Percentiles rank a stretch among this genome's conserved stretches.
Evolutionary conservation across 176 grass and related monocot genomes (phyloP).

Genomic region (Luzula sylvatica): DNA sequence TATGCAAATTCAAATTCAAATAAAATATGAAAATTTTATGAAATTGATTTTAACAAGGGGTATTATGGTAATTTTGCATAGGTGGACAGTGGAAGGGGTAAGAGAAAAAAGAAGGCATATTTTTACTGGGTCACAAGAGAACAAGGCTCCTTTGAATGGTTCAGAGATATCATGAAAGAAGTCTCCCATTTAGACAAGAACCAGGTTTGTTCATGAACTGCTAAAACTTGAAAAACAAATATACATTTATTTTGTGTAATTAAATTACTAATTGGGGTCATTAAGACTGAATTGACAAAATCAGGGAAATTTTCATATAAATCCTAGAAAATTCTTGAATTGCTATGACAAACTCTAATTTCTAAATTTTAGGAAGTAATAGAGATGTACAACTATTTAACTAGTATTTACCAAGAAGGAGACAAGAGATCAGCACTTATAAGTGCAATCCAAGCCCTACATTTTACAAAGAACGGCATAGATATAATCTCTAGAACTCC

Average conservation of each 20-base stretch:
- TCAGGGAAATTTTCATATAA: no score
- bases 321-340: background rate
- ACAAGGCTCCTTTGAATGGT: conserved; percentile 73
- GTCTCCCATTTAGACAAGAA: conserved; percentile 40
- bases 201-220: conserved; percentile 13
- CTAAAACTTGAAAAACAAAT: background rate
- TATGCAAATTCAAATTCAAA: background rate
- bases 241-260: background rate
- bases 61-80: background rate
- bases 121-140: conserved; percentile 76
- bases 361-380: conserved; percentile 32
- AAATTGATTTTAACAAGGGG: background rate
- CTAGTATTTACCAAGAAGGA: conserved; percentile 52
- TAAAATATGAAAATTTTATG: background rate
- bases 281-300: no score
- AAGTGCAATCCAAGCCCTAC: conserved; percentile 56
- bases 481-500: conserved; percentile 68
- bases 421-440: conserved; percentile 56
- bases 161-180: conserved; percentile 68
- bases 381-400: conserved; percentile 80
- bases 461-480: conserved; percentile 52
- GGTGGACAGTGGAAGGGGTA: background rate
- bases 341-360: background rate
- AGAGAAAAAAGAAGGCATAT: conserved; percentile 40
- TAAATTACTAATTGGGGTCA: background rate